Conservation (phyloP, 2,329 filamentous ascomycete species). For the Ophiosphaerella narmari region DNA sequence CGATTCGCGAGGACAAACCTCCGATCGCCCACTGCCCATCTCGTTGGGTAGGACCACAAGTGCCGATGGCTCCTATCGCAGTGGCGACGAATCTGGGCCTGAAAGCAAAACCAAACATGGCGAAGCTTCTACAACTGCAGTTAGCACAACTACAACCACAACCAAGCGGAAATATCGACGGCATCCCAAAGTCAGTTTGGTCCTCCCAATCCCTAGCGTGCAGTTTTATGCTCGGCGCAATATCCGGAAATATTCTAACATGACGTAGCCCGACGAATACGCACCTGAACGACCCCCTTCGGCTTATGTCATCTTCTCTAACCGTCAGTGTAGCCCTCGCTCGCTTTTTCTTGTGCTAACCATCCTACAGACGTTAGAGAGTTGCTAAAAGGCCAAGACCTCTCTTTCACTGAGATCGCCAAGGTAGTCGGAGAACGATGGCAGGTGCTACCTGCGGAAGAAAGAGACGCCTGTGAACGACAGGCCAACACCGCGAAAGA, state of each 20-base stretch:
- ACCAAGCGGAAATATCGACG: constrained; percentile 76
- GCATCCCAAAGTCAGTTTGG: constrained; percentile 69
- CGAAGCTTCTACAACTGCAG: constrained; percentile 45
- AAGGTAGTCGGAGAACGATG: constrained; percentile 82
- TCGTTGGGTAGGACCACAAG: constrained; percentile 54
- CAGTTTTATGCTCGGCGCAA: neutral
- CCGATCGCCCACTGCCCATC: constrained; percentile 43
- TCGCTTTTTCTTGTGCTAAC: constrained; percentile 19
- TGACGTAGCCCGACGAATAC: constrained; percentile 70
- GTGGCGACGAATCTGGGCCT: constrained; percentile 54
- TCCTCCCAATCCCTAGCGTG: neutral
- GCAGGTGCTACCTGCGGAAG: constrained; percentile 69
- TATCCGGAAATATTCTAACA: constrained; percentile 15
- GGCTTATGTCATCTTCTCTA: constrained; percentile 84
- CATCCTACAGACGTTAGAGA: constrained; percentile 69
- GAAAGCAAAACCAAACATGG: constrained; percentile 55
- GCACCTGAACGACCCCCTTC: constrained; percentile 80
- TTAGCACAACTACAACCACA: constrained; percentile 17
- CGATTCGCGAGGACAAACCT: constrained; percentile 64
- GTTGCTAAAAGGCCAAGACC: constrained; percentile 72
- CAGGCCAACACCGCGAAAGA: constrained; percentile 76
- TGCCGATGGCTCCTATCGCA: constrained; percentile 60
- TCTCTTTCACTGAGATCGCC: constrained; percentile 83
- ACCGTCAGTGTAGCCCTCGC: constrained; percentile 61
- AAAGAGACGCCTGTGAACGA: constrained; percentile 74